Evolutionary conservation across 2,329 filamentous ascomycete species (phyloP).

Genomic region (Cladosporium sp.): DNA sequence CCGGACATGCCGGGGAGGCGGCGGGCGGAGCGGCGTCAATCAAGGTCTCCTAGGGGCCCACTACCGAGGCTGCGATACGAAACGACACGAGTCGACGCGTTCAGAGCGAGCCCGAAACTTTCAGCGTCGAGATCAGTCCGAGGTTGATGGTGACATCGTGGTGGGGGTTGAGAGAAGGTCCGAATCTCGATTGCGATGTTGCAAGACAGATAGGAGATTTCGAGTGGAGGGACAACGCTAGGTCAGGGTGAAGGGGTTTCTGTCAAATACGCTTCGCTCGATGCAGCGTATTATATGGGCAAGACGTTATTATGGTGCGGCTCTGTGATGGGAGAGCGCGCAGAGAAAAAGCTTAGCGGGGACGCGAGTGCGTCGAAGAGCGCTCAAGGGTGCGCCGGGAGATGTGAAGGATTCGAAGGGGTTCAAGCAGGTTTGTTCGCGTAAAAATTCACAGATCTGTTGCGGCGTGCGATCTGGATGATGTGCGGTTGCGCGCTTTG

Average conservation of each 20-base stretch:
- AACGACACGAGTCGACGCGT: constrained; percentile 9
- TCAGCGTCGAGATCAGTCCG: not conserved
- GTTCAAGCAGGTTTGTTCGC: constrained; percentile 2
- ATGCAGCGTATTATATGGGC: constrained; percentile 7
- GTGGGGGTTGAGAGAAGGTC: constrained; percentile 13
- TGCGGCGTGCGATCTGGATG: constrained; percentile 13
- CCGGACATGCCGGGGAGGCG: constrained; percentile 7
- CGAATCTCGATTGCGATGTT: constrained; percentile 6
- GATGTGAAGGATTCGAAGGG: constrained; percentile 16
- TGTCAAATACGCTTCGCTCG: not conserved
- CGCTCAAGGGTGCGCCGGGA: not conserved
- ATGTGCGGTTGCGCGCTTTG: constrained; percentile 3
- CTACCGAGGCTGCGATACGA: constrained; percentile 8
- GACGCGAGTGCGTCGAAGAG: not conserved
- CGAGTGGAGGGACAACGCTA: not conserved
- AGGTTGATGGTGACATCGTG: not conserved
- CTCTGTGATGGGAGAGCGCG: constrained; percentile 7
- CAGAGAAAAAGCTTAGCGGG: constrained; percentile 4
- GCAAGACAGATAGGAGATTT: not conserved
- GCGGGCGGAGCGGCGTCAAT: not conserved
- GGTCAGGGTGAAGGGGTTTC: not conserved
- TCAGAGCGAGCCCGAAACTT: constrained; percentile 4
- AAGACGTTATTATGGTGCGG: constrained; percentile 1
- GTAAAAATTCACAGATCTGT: constrained; percentile 12
- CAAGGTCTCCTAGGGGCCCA: not conserved